Base-by-base conservation (phyloP, 164 flowering plant species). In the Amborella trichopoda region DNA sequence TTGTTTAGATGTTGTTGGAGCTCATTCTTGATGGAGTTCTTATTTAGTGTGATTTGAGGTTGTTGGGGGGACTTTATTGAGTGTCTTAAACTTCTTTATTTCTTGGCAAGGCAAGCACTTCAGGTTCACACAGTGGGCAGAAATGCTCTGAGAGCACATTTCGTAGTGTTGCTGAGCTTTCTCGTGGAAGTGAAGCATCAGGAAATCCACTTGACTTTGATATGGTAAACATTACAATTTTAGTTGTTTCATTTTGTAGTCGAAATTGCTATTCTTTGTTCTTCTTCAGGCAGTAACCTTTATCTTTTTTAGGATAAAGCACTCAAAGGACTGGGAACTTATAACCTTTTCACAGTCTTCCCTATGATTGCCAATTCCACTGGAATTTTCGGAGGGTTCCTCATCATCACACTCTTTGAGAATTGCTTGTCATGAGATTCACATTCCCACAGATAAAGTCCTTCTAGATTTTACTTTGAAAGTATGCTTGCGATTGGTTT, bases 381-480 rank as follows among this genome's bases (percentile, higher is more conserved):
- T 54, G 69, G 60, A 55, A 61, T 50, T 57, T 40, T n/a, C 6
- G 27, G 71, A 50, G 21, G 61, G 56, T 61, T 23, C 42, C 47
- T 25, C 65, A 46, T 51, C 62, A 37, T 8, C 16, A 18, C 19
- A 21, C 19, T 26, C 37, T 47, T 19, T 22, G 49, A 63, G 60
- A 17, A 60, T 49, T 46, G 71, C 68, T 33, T 58, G 59, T 55
- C 56, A 70, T 37, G 89, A 80, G 54, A 30, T 66, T 37, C 50
- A 48, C 55, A 54, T 81, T 56, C 63, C 74, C 57, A 81, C 80
- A 21, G 54, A 45, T 33, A 79, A 69, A 54, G 61, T 52, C 62
- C 99, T 96, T 36, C 50, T 93, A 33, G 99, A 93, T 70, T 63
- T 88, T 44, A 81, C 95, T 30, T 53, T 93, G 45, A 93, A 88